Base-by-base conservation (phyloP, 106 monocot species). In the Apostasia ramifera region DNA sequence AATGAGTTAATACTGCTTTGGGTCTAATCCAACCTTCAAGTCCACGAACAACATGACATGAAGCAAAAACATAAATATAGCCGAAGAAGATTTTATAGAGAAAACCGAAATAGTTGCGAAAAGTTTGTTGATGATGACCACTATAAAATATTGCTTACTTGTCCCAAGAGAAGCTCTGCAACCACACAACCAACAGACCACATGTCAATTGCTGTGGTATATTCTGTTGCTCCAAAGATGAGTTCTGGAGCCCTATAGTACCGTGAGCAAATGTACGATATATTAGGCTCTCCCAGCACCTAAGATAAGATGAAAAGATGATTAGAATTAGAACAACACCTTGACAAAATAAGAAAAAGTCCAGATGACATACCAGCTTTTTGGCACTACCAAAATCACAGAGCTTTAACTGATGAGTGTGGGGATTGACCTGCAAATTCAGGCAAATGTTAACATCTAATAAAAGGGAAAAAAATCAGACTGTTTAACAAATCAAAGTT, bases 321-420 rank as follows among this genome's bases (percentile, higher is more conserved):
- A 68, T 55, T 71, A 58, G 70, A 12, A 4, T 45, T 51, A 48
- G 41, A 66, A 59, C 11, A 26, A 26, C 1, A 49, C 58, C 12
- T 56, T 13, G 38, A 7, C 14, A 70, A 8, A 37, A 66, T 60
- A 12, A 70, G 5, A 55, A 12, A 49, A 4, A 63, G 10, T 52
- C n/a, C 52, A 69, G 13, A 2, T 63, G 12, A 42, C 75, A 59
- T 77, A 88, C 88, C 79, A 88, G 71, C 45, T 78, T 79, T 71
- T 89, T 89, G 15, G 88, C 88, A 69, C 88, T 89, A 12, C 88
- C 88, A 77, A 89, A 89, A 57, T 89, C 88, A 74, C 88, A 89
- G 43, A 89, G 76, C 79, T 89, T 89, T 63, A 89, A 56, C 70
- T 89, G 88, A 72, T 89, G 88, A 52, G 84, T 82, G 13, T 68